Conservation (phyloP, 1,284 basidiomycete species). For the Schizophyllum commune region DNA sequence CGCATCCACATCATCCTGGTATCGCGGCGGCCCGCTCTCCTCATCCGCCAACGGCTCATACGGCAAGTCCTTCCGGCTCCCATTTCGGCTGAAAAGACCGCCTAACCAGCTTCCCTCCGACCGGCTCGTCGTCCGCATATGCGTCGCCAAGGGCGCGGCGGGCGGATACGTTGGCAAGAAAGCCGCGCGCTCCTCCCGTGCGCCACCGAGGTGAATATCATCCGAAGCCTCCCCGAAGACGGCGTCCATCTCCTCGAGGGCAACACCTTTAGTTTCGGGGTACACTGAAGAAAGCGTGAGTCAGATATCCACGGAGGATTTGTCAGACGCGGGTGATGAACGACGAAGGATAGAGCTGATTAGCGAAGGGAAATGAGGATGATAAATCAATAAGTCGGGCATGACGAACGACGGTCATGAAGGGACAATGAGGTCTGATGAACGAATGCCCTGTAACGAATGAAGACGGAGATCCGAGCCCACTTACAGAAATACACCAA, state of each 20-base stretch:
- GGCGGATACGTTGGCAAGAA: background rate
- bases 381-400: no score
- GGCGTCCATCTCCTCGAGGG: constrained; percentile 74
- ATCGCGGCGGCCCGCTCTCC: background rate
- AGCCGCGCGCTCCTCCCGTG: background rate
- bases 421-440: no score
- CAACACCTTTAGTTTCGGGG: constrained; percentile 72
- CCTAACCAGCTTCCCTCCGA: background rate
- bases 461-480: constrained; percentile 3
- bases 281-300: constrained; percentile 43
- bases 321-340: background rate
- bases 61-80: background rate
- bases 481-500: constrained; percentile 68
- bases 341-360: background rate
- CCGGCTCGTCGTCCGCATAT: background rate
- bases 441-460: background rate
- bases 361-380: no score
- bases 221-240: constrained; percentile 54
- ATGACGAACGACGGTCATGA: no score
- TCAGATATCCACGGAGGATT: background rate
- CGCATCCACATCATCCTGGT: background rate
- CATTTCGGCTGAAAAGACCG: background rate
- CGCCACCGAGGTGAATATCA: background rate
- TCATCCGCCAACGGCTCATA: background rate
- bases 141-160: background rate